Evolutionary conservation across 176 grass and related monocot genomes (phyloP).

Genomic region (Oryza officinalis): DNA sequence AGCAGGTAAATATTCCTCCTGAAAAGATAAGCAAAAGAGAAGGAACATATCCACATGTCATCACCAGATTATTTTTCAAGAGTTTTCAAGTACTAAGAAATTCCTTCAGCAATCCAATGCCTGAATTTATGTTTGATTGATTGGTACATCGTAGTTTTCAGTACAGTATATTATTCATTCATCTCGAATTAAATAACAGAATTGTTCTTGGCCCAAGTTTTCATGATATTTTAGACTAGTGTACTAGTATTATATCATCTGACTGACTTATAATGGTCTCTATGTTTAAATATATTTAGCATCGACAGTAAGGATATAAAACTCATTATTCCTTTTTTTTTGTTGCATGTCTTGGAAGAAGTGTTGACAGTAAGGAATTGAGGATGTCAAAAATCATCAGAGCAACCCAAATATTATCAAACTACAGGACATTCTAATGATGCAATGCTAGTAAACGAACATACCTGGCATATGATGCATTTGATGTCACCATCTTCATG

Average conservation of each 20-base stretch:
- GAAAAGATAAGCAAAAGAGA: conserved; percentile 15
- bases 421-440: neutral
- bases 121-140: neutral
- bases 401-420: neutral
- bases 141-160: neutral
- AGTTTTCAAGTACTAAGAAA: neutral
- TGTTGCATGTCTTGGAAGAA: neutral
- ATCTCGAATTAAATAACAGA: neutral
- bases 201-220: neutral
- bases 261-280: neutral
- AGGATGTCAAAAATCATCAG: neutral
- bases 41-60: neutral
- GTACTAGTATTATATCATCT: neutral
- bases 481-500: conserved; percentile 63
- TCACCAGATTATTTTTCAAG: neutral
- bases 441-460: neutral
- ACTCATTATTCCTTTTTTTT: neutral
- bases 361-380: neutral
- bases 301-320: neutral
- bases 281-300: neutral
- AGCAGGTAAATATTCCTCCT: conserved; percentile 65
- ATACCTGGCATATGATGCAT: conserved; percentile 84
- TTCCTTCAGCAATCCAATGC: neutral
- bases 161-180: neutral
- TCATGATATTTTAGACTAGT: neutral